Base-by-base conservation (phyloP, 352 stramenopile species). In the Globisporangium solare region DNA sequence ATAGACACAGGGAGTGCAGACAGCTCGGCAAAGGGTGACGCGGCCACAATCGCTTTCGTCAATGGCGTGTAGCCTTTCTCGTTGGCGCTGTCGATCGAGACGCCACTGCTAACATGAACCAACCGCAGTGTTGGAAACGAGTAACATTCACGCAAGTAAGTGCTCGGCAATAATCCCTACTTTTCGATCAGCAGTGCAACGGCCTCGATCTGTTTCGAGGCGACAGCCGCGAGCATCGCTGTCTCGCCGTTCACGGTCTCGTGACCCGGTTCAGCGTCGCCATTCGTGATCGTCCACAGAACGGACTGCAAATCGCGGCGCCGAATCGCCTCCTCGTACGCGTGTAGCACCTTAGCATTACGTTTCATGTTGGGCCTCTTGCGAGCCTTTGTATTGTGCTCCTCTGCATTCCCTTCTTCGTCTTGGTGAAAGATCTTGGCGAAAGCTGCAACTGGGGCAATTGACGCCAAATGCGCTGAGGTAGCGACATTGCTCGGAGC, bases 281-380 rank as follows among this genome's bases (percentile, higher is more conserved):
- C 76, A 40, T 76, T 89, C 27, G 71, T 74, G 24, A 93, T 83
- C 67, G 89, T 67, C 83, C 80, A 93, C 21, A 93, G 55, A 45
- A 86, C 68, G 4, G 67, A 49, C 21, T 71, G 56, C 45, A 93
- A 86, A 45, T 93, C 80, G 14, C 77, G 69, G 32, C 72, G 70
- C 21, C 66, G 64, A 13, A 89, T 58, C n/a, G 79, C 75, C 21
- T 79, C 64, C 48, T 89, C 79, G 31, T 71, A 86, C 20, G 68
- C 61, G 40, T 20, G 40, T 13, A 58, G 8, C 1, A 45, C 6
- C 51, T 61, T 60, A 14, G 24, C 6, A 21, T 50, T 18, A 1
- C 14, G 10, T 39, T 18, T 8, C 14, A 15, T 13, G n/a, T 1
- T 58, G 35, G 56, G n/a, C 21, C 48, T 32, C 60, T 76, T 52